Conservation (phyloP, 257 asterid genomes). For the Jacaranda mimosifolia region DNA sequence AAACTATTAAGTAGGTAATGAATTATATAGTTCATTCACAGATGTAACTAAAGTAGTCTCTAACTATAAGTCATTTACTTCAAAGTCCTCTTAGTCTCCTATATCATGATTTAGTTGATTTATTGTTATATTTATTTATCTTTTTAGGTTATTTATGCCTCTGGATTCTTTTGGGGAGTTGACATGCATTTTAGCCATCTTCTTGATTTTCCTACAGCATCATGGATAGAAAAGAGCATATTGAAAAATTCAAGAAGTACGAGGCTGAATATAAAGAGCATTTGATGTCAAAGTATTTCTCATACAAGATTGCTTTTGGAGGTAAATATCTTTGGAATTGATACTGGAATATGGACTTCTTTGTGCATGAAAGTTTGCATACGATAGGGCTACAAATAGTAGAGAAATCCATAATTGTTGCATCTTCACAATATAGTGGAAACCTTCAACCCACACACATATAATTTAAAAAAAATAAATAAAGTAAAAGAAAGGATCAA, state of each 20-base stretch:
- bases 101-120: neutral
- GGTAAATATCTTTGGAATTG: conserved; percentile 45
- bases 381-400: no score
- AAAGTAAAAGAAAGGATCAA: no score
- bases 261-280: conserved; percentile 66
- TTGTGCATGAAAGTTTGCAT: neutral
- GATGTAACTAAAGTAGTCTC: neutral
- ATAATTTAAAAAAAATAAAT: no score
- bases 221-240: conserved; percentile 48
- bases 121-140: no score
- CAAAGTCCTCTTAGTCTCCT: neutral
- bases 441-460: no score
- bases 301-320: conserved; percentile 83
- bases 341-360: neutral
- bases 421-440: no score
- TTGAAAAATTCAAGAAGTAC: conserved; percentile 64
- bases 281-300: conserved; percentile 77
- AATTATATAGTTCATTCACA: neutral
- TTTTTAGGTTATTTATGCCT: no score
- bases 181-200: conserved; percentile 2
- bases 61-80: neutral
- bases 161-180: conserved; percentile 4
- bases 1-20: neutral
- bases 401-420: no score
- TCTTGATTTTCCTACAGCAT: conserved; percentile 36